A percentile compares a stretch with the other conserved stretches of the same genome.
Evolutionary conservation across 345 rosid species (phyloP).

Genomic region (Brassica rapa): DNA sequence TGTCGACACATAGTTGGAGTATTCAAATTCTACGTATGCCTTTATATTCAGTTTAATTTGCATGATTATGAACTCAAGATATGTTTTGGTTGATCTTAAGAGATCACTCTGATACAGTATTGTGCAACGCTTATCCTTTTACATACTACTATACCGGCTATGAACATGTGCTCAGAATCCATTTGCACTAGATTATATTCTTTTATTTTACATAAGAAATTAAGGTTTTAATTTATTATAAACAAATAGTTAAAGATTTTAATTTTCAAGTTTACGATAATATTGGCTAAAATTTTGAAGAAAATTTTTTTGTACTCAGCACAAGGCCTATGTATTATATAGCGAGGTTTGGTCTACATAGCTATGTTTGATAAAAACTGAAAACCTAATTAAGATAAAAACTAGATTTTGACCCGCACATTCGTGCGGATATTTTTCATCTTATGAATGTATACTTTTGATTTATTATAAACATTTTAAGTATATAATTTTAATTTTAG

Average conservation of each 20-base stretch:
- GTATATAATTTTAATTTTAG: too few species aligned
- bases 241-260: not conserved
- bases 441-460: too few species aligned
- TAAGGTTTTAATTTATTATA: too few species aligned
- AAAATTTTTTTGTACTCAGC: not conserved
- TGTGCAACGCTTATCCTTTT: not conserved
- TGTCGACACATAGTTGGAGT: constrained; percentile 3
- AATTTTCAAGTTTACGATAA: not conserved
- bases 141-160: too few species aligned
- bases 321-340: not conserved
- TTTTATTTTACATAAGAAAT: not conserved
- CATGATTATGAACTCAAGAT: not conserved
- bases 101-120: not conserved
- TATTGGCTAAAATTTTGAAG: not conserved
- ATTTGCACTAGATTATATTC: too few species aligned
- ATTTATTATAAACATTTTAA: too few species aligned
- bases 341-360: not conserved
- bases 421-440: too few species aligned
- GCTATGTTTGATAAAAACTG: not conserved
- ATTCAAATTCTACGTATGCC: not conserved
- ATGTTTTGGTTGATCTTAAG: not conserved
- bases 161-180: not conserved
- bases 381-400: not conserved
- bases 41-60: not conserved
- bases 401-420: too few species aligned